Evolutionary conservation across 139 green algal genomes (phyloP).

Genomic region (Chlorella ohadii): DNA sequence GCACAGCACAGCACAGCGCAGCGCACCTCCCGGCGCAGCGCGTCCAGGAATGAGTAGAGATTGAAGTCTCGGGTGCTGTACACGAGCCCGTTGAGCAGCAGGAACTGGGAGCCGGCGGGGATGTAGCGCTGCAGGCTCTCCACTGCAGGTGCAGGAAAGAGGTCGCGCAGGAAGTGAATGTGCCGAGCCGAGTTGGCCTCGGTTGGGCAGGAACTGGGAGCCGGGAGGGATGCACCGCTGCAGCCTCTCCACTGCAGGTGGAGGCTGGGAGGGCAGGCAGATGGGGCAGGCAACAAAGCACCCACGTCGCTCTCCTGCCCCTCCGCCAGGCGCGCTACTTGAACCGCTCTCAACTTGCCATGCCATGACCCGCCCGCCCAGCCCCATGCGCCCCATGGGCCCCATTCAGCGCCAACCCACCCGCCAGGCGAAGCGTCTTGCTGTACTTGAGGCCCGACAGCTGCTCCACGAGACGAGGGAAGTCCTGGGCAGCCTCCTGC

Average conservation of each 20-base stretch:
- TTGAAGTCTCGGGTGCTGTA: constrained; percentile 72
- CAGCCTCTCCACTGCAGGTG: constrained; percentile 13
- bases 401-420: not conserved
- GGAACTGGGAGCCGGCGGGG: constrained; percentile 57
- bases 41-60: constrained; percentile 66
- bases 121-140: constrained; percentile 40
- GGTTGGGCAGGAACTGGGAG: constrained; percentile 67
- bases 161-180: not conserved
- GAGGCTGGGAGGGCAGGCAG: no score
- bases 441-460: constrained; percentile 15
- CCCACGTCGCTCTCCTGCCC: no score
- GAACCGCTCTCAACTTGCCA: no score
- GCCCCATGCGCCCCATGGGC: no score
- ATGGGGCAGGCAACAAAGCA: no score
- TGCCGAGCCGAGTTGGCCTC: not conserved
- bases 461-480: constrained; percentile 78
- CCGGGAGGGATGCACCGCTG: constrained; percentile 49
- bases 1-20: not conserved
- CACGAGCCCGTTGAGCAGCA: constrained; percentile 84
- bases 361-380: no score
- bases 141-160: constrained; percentile 37
- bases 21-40: constrained; percentile 53
- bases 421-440: constrained; percentile 15
- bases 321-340: no score
- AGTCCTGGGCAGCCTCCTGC: constrained; percentile 86